Conservation (phyloP, 768 basidiomycete species). For the Lactarius sp. region DNA sequence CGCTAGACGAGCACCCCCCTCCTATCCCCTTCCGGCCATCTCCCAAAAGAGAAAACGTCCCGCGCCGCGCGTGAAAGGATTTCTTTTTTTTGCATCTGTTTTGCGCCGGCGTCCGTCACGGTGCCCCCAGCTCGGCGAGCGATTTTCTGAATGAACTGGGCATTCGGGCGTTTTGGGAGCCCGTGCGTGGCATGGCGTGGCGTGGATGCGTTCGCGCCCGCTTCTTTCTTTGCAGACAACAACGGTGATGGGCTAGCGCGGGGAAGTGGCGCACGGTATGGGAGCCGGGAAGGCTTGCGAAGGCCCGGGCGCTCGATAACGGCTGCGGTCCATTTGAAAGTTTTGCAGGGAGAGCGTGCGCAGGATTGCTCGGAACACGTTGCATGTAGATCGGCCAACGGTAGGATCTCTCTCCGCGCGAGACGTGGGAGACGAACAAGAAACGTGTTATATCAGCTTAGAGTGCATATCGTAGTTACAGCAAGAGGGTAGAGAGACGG, state of each 20-base stretch:
- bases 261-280: conserved; percentile 59
- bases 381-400: too few relatives aligned
- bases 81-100: conserved; percentile 46
- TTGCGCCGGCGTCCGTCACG: conserved; percentile 27
- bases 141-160: conserved; percentile 75
- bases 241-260: conserved; percentile 90
- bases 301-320: conserved; percentile 34
- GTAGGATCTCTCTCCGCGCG: background rate
- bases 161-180: conserved; percentile 64
- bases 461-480: conserved; percentile 19
- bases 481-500: conserved; percentile 2
- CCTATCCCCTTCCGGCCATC: conserved; percentile 32
- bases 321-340: conserved; percentile 24
- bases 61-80: conserved; percentile 63
- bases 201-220: conserved; percentile 16
- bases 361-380: too few relatives aligned
- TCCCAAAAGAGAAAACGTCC: conserved; percentile 66
- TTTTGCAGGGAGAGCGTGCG: too few relatives aligned
- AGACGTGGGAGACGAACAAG: background rate
- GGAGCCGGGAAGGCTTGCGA: conserved; percentile 42
- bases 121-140: conserved; percentile 11
- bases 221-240: conserved; percentile 24
- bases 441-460: conserved; percentile 2
- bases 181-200: conserved; percentile 34
- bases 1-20: background rate